Base-by-base conservation (phyloP, 371 early-diverging fungal genomes). In the Cokeromyces recurvatus region DNA sequence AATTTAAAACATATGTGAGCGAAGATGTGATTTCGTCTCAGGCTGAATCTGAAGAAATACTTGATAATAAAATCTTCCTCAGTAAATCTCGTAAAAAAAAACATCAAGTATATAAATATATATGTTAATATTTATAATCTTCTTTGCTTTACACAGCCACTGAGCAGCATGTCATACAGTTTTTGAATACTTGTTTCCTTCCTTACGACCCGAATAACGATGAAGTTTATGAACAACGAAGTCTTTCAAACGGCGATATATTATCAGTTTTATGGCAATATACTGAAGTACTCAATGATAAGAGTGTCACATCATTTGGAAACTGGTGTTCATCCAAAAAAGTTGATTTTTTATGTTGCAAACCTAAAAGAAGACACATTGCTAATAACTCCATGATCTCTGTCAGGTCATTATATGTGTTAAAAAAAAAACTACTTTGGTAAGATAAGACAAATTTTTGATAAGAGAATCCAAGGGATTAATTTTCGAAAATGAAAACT, bases 251-350 rank as follows among this genome's bases (percentile, higher is more conserved):
- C 17, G 17, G 42, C 42, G 42, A 27, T 17, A 41, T 41, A 41
- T 16, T 41, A 6, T 41, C 42, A 27, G n/a, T 6, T 4, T 4
- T 14, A 34, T 34, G 7, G 35, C 9, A 34, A 34, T 19, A 38
- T 19, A 38, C 38, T 7, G 32, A 43, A 32, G 15, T 43, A 43
- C 32, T 32, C 22, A 21, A 43, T 15, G 44, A 19, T 10, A 31
- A 43, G 44, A 43, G 32, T 34, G 44, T 43, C 34, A 31, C 19
- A 14, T 31, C 44, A 7, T 43, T 43, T n/a, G 44, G 44, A 32
- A 43, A 43, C 32, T 43, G 32, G 21, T 43, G 34, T 43, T 19
- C 34, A 43, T 25, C 42, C 12, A 43, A 43, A 21, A 43, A 32
- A 17, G 32, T 43, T 32, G 34, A 32, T 15, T 43, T 43, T 43